These are phyloP conservation scores for Davidsoniella virescens DNA, from an alignment of 2,329 filamentous ascomycete genomes.

Conservation along the genomic window DNA sequence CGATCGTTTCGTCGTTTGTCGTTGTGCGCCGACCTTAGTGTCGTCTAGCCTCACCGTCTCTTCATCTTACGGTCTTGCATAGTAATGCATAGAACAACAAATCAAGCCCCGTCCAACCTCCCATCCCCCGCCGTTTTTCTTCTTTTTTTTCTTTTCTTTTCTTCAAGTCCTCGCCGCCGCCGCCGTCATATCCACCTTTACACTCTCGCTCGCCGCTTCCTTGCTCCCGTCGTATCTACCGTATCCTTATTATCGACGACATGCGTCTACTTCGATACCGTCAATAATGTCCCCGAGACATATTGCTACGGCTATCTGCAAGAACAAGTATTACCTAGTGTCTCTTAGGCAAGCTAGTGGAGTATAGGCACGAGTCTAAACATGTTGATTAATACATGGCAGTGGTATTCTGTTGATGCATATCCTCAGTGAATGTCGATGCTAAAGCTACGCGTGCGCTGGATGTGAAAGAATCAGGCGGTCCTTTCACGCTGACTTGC, in stretches of 20 bases:
- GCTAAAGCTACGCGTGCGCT: too few species aligned
- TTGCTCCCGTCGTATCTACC: too few species aligned
- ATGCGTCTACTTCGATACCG: background rate
- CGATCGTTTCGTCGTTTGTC: too few species aligned
- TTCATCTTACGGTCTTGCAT: too few species aligned
- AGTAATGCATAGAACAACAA: background rate
- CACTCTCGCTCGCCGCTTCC: slow-evolving; percentile 2
- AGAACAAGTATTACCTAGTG: background rate
- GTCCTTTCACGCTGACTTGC: too few species aligned
- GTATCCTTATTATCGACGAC: background rate
- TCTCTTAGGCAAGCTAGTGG: slow-evolving; percentile 8
- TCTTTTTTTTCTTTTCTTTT: background rate
- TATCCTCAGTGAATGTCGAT: too few species aligned
- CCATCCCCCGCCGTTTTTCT: slow-evolving; percentile 1
- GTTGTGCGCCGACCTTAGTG: too few species aligned
- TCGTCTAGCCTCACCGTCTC: too few species aligned
- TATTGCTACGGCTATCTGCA: background rate
- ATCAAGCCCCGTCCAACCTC: slow-evolving; percentile 1
- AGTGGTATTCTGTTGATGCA: too few species aligned
- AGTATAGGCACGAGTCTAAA: slow-evolving; percentile 7
- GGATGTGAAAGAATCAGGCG: too few species aligned
- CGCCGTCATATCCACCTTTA: background rate
- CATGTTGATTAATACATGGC: too few species aligned
- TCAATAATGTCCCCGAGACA: background rate
- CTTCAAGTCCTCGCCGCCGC: background rate